A percentile compares a stretch with the other conserved stretches of the same genome.
These are phyloP conservation scores for Spergularia marina DNA, from an alignment of 148 eudicot species.

Conservation along the genomic window DNA sequence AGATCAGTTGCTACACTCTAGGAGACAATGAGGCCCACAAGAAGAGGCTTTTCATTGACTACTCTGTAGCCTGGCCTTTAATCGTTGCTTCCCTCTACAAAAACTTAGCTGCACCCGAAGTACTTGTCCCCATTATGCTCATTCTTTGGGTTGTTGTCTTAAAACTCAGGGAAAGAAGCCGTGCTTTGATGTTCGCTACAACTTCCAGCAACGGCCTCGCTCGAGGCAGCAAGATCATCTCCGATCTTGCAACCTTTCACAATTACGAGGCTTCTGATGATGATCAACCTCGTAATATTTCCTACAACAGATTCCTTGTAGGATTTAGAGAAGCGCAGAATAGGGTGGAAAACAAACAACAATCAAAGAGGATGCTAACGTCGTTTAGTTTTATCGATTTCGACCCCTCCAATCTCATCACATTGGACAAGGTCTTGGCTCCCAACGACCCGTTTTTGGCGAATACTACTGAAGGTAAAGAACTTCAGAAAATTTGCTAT, in stretches of 20 bases:
- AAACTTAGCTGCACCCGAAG: slow-evolving; percentile 11
- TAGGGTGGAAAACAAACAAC: background rate
- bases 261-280: background rate
- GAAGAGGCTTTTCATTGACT: slow-evolving; percentile 7
- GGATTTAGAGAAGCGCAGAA: slow-evolving; percentile 3
- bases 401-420: background rate
- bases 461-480: background rate
- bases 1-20: slow-evolving; percentile 12
- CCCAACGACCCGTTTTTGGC: background rate
- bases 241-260: background rate
- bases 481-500: background rate
- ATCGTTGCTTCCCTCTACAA: background rate
- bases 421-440: background rate
- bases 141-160: slow-evolving; percentile 2
- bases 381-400: background rate
- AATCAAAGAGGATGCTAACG: background rate
- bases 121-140: background rate
- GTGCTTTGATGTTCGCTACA: background rate
- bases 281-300: background rate
- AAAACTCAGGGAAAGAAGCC: slow-evolving; percentile 10
- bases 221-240: background rate
- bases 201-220: background rate
- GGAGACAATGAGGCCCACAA: slow-evolving; percentile 14
- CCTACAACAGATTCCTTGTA: background rate
- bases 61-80: slow-evolving; percentile 5